Evolutionary conservation across 345 rosid species (phyloP).

Genomic region (Hypericum perforatum): DNA sequence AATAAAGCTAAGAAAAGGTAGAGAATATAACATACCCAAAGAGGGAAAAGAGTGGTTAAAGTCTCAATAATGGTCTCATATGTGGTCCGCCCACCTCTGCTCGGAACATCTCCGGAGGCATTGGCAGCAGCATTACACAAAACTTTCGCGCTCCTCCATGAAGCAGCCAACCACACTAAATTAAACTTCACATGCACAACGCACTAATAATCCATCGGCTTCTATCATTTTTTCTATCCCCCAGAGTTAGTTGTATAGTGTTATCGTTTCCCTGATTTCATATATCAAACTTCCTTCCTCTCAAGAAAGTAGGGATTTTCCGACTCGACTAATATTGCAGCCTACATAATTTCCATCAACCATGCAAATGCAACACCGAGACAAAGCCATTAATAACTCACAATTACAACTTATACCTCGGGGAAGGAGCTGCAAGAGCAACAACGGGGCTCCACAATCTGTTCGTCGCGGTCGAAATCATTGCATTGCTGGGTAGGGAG

Average conservation of each 20-base stretch:
- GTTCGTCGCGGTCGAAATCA: slow-evolving; percentile 27
- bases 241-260: too few relatives aligned
- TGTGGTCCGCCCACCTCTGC: slow-evolving; percentile 40
- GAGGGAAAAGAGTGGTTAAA: slow-evolving; percentile 80
- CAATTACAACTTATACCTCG: background rate
- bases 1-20: slow-evolving; percentile 1
- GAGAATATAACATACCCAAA: slow-evolving; percentile 48
- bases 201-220: too few relatives aligned
- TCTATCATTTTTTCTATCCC: too few relatives aligned
- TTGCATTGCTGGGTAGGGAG: slow-evolving; percentile 23
- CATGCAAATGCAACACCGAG: too few relatives aligned
- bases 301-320: too few relatives aligned
- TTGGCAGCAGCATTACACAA: slow-evolving; percentile 58
- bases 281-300: too few relatives aligned
- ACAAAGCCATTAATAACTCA: too few relatives aligned
- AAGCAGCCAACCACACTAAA: slow-evolving; percentile 3
- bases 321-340: too few relatives aligned
- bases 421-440: slow-evolving; percentile 27
- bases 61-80: slow-evolving; percentile 77
- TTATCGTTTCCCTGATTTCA: too few relatives aligned
- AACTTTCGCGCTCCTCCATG: slow-evolving; percentile 30
- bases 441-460: slow-evolving; percentile 20
- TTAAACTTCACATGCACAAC: too few relatives aligned
- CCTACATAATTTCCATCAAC: too few relatives aligned
- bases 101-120: slow-evolving; percentile 52